phyloP scores from a whole-genome alignment of 805 yeast genomes.

The Cyberlindnera xylosilytica region DNA sequence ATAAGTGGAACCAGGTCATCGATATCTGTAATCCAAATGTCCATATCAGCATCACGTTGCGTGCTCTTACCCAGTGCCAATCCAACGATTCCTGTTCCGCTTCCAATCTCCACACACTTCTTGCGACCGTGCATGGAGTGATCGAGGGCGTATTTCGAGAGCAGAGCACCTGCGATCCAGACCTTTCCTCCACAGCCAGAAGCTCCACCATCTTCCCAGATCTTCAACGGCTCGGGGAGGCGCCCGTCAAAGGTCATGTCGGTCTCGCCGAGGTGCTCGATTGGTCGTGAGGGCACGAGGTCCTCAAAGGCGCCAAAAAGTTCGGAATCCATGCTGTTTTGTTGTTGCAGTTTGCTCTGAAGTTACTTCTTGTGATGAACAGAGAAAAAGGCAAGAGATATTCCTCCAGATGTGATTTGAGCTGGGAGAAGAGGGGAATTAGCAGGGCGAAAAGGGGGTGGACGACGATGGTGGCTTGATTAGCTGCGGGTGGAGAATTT shows the following conservation, averaged over 20 bases:
- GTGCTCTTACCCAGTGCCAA: conserved; percentile 30
- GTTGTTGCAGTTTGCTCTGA: too few species aligned
- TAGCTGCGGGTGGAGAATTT: too few species aligned
- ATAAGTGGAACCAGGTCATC: conserved; percentile 44
- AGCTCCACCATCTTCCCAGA: conserved; percentile 56
- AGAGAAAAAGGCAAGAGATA: too few species aligned
- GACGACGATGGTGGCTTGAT: too few species aligned
- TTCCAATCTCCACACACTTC: conserved; percentile 49
- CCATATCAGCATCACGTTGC: conserved; percentile 25
- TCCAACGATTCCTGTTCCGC: conserved; percentile 60
- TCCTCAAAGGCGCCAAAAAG: conserved; percentile 25
- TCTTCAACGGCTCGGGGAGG: conserved; percentile 32
- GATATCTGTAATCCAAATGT: conserved; percentile 49
- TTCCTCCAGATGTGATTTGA: too few species aligned
- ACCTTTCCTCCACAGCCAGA: conserved; percentile 63
- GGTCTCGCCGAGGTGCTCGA: conserved; percentile 35
- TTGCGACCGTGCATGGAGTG: conserved; percentile 18
- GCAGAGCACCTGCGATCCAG: conserved; percentile 59
- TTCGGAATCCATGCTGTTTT: background rate
- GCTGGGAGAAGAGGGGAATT: too few species aligned
- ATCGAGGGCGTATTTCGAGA: conserved; percentile 42
- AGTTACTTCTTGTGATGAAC: too few species aligned
- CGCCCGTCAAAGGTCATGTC: conserved; percentile 39
- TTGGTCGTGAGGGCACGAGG: conserved; percentile 32
- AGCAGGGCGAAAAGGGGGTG: too few species aligned